Evolutionary conservation across 2,329 filamentous ascomycete species (phyloP).

Genomic region (Eutypa lata): DNA sequence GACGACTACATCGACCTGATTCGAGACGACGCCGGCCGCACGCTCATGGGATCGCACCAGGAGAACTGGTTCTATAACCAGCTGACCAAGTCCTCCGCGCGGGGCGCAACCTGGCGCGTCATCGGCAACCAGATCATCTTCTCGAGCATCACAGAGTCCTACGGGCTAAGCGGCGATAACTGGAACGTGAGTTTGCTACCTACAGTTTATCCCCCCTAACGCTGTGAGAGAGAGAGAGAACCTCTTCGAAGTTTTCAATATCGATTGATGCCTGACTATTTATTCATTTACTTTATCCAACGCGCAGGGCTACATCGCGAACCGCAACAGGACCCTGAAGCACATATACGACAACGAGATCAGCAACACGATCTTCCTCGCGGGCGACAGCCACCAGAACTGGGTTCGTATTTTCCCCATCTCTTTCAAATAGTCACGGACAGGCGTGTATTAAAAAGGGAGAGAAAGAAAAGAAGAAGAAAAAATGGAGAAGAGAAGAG

Average conservation of each 20-base stretch:
- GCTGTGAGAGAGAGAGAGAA: no score
- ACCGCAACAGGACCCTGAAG: slow-evolving; percentile 67
- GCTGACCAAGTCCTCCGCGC: slow-evolving; percentile 53
- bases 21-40: slow-evolving; percentile 62
- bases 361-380: slow-evolving; percentile 68
- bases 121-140: slow-evolving; percentile 72
- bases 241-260: neutral
- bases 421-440: no score
- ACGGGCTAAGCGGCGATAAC: slow-evolving; percentile 29
- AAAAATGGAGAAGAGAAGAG: neutral
- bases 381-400: slow-evolving; percentile 66
- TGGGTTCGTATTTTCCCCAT: slow-evolving; percentile 49
- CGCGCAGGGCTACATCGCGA: slow-evolving; percentile 64
- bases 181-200: slow-evolving; percentile 32
- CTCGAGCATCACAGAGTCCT: slow-evolving; percentile 43
- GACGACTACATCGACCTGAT: slow-evolving; percentile 60
- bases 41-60: slow-evolving; percentile 68
- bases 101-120: slow-evolving; percentile 68
- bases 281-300: no score
- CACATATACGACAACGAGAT: slow-evolving; percentile 67
- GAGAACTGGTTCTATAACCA: slow-evolving; percentile 71
- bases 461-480: no score
- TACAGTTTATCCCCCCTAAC: no score
- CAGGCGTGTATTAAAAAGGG: no score
- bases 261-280: neutral